Percentiles rank a stretch among this genome's conserved stretches.
phyloP scores from a whole-genome alignment of 2,329 filamentous ascomycete species.

The Trichoderma koningiopsis region DNA sequence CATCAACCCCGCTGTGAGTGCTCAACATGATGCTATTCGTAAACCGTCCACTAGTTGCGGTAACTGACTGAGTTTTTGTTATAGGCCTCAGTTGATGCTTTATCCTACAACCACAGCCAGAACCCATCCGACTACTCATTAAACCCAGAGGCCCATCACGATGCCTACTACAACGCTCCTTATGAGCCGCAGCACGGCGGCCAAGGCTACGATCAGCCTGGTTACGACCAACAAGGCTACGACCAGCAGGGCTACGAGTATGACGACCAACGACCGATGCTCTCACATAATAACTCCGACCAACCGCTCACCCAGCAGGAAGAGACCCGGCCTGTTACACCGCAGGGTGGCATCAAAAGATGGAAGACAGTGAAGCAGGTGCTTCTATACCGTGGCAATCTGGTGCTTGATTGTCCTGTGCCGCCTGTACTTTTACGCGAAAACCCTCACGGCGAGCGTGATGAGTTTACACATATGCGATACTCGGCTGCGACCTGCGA shows the following conservation, averaged over 20 bases:
- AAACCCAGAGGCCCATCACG: conserved; percentile 82
- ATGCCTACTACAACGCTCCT: conserved; percentile 81
- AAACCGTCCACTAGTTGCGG: background rate
- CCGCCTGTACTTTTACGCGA: conserved; percentile 86
- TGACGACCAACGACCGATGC: conserved; percentile 74
- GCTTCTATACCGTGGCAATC: conserved; percentile 92
- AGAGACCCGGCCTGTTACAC: conserved; percentile 44
- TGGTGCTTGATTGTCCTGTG: conserved; percentile 95
- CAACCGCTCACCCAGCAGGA: conserved; percentile 40
- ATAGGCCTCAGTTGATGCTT: conserved; percentile 56
- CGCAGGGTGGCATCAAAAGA: conserved; percentile 66
- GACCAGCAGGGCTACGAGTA: conserved; percentile 63
- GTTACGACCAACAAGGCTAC: conserved; percentile 45
- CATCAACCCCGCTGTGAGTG: conserved; percentile 79
- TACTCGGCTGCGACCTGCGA: conserved; percentile 96
- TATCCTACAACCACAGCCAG: conserved; percentile 51
- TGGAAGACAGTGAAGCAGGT: conserved; percentile 99
- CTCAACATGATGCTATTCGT: background rate
- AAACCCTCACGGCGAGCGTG: conserved; percentile 86
- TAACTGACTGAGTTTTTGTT: background rate
- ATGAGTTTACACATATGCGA: conserved; percentile 89
- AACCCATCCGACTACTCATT: conserved; percentile 69
- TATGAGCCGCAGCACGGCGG: conserved; percentile 65
- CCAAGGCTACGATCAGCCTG: conserved; percentile 40
- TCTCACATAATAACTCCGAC: conserved; percentile 62